Conservation (phyloP, 2,329 filamentous ascomycete genomes). For the Ophiocordyceps camponoti-leonardi region DNA sequence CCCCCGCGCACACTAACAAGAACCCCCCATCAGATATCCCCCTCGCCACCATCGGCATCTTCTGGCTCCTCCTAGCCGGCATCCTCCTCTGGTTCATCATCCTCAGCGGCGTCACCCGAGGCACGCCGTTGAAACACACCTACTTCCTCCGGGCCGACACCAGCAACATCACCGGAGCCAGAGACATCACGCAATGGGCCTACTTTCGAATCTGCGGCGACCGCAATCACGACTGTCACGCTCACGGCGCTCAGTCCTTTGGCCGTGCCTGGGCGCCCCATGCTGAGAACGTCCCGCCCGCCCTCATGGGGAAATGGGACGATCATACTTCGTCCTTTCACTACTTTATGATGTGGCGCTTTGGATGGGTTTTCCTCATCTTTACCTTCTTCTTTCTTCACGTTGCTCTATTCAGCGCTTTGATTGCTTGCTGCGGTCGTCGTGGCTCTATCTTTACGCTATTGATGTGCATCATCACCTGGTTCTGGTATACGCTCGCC, state of each 20-base stretch:
- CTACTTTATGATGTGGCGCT: conserved; percentile 77
- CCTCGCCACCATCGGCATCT: conserved; percentile 23
- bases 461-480: conserved; percentile 36
- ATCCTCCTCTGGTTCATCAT: conserved; percentile 42
- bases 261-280: conserved; percentile 48
- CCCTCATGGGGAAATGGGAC: conserved; percentile 33
- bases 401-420: conserved; percentile 46
- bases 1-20: background rate
- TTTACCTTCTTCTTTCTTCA: conserved; percentile 67
- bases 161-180: conserved; percentile 50
- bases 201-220: conserved; percentile 70
- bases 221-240: conserved; percentile 43
- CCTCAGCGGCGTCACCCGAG: conserved; percentile 31
- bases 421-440: conserved; percentile 54
- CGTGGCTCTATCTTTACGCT: conserved; percentile 52
- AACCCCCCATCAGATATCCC: conserved; percentile 16
- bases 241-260: conserved; percentile 49
- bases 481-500: conserved; percentile 52
- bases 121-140: conserved; percentile 48
- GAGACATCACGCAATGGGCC: conserved; percentile 63
- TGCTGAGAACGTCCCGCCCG: conserved; percentile 23
- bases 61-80: conserved; percentile 32
- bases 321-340: conserved; percentile 33
- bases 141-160: conserved; percentile 81
- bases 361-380: conserved; percentile 84